These are phyloP conservation scores for Cladophialophora carrionii DNA, from an alignment of 2,329 filamentous ascomycete species.

Conservation along the genomic window DNA sequence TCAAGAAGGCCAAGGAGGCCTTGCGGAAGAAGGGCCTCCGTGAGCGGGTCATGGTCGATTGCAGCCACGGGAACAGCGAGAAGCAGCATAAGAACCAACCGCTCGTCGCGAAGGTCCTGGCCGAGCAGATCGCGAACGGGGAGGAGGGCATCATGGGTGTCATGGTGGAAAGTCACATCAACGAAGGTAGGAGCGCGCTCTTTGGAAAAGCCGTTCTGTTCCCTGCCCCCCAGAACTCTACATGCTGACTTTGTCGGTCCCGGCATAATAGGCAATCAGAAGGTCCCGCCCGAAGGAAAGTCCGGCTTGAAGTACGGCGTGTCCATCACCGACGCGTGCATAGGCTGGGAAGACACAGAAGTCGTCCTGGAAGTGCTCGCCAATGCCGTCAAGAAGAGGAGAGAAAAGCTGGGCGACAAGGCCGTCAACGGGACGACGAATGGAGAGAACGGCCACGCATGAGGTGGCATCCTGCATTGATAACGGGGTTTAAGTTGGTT, in stretches of 20 bases:
- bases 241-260: not conserved
- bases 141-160: slow-evolving; percentile 90
- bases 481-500: not conserved
- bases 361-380: slow-evolving; percentile 76
- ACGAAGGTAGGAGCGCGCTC: slow-evolving; percentile 83
- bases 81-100: slow-evolving; percentile 99
- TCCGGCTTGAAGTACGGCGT: slow-evolving; percentile 42
- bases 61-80: slow-evolving; percentile 96
- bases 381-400: slow-evolving; percentile 74
- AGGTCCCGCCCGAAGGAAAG: slow-evolving; percentile 42
- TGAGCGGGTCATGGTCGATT: slow-evolving; percentile 95
- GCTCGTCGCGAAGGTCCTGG: slow-evolving; percentile 79
- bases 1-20: slow-evolving; percentile 76
- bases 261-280: slow-evolving; percentile 42
- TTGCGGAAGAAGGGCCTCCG: slow-evolving; percentile 81
- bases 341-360: slow-evolving; percentile 89
- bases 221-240: not conserved
- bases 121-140: slow-evolving; percentile 82
- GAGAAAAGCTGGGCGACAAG: slow-evolving; percentile 50
- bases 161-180: slow-evolving; percentile 98
- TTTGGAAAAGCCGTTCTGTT: slow-evolving; percentile 56
- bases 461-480: not conserved
- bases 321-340: slow-evolving; percentile 61
- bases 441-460: slow-evolving; percentile 28
- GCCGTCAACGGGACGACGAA: slow-evolving; percentile 22